Percentiles rank a stretch among this genome's conserved stretches.
Conservation (phyloP, 805 yeast species). For the Debaryomyces castellii region DNA sequence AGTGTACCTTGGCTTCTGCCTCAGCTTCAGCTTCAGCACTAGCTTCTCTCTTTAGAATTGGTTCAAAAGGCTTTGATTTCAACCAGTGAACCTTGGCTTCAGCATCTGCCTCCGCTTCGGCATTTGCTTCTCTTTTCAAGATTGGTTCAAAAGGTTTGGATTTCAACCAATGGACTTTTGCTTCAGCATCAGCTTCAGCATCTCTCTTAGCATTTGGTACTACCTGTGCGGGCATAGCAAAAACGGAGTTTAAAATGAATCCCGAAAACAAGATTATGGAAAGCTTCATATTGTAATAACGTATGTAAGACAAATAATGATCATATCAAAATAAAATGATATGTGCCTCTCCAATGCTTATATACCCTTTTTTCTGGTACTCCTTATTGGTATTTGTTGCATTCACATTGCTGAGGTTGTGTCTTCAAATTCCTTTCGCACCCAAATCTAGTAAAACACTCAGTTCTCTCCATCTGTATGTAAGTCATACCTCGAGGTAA, state of each 20-base stretch:
- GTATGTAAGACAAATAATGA: background rate
- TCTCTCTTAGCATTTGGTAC: constrained; percentile 10
- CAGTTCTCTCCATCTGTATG: background rate
- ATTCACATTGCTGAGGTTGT: background rate
- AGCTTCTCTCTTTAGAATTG: constrained; percentile 15
- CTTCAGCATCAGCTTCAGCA: constrained; percentile 21
- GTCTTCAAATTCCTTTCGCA: constrained; percentile 1
- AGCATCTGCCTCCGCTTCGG: constrained; percentile 21
- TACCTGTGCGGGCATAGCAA: constrained; percentile 1
- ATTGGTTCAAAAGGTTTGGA: constrained; percentile 15
- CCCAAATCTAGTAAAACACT: background rate
- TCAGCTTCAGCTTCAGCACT: constrained; percentile 22
- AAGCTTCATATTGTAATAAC: background rate
- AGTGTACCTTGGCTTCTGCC: constrained; percentile 15
- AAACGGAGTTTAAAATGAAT: background rate
- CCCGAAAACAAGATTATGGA: background rate
- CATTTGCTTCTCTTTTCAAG: constrained; percentile 14
- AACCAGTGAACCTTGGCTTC: constrained; percentile 14
- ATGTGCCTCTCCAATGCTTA: no score
- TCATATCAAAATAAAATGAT: background rate
- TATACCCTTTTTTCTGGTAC: background rate
- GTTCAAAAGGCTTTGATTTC: constrained; percentile 13
- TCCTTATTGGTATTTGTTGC: no score
- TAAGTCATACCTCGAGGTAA: background rate
- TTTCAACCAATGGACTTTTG: constrained; percentile 12